phyloP scores from a whole-genome alignment of 306 rosid genomes.

The barrel medic (Medicago truncatula) region MtrunA17r5.0-ANR NC_053048.1:43267001-43267500 shows the following conservation, averaged over 20 bases:
- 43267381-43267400: constrained; percentile 84
- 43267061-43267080: constrained; percentile 49
- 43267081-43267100: constrained; percentile 34
- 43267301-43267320: constrained; percentile 80
- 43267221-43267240: constrained; percentile 5
- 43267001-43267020: constrained; percentile 26
- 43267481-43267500: not conserved
- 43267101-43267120: constrained; percentile 5
- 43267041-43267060: constrained; percentile 49
- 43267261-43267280: constrained; percentile 81
- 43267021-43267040: constrained; percentile 23
- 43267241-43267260: constrained; percentile 3
- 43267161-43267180: constrained; percentile 42
- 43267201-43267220: not conserved
- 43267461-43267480: not conserved
- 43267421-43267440: constrained; percentile 82
- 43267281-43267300: constrained; percentile 93
- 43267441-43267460: constrained; percentile 92
- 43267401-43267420: constrained; percentile 88
- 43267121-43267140: constrained; percentile 31
- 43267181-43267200: constrained; percentile 37
- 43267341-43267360: constrained; percentile 94
- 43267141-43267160: constrained; percentile 41
- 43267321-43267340: constrained; percentile 79
- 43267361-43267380: constrained; percentile 92